Percentiles rank a stretch among this genome's conserved stretches.
Conservation (phyloP, 805 yeast species). For the Saccharomycopsis sp. region DNA sequence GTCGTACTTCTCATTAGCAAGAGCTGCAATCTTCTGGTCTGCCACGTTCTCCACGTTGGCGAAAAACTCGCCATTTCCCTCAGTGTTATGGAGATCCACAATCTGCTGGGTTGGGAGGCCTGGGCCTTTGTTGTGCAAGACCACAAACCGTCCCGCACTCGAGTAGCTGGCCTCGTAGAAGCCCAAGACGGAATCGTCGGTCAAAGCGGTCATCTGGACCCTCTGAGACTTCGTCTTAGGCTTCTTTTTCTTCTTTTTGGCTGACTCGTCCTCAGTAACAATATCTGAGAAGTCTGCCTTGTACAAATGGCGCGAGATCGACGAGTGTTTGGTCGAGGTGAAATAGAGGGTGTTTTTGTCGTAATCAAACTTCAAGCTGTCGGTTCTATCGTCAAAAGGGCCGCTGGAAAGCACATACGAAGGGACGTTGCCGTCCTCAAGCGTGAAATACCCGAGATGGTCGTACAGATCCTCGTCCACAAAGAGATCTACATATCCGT, state of each 20-base stretch:
- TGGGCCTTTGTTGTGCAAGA: constrained; percentile 64
- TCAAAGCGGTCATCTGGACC: constrained; percentile 21
- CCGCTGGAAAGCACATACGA: constrained; percentile 37
- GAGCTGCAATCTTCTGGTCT: constrained; percentile 17
- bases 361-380: constrained; percentile 39
- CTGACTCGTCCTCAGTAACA: constrained; percentile 17
- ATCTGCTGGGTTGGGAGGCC: constrained; percentile 71
- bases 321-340: constrained; percentile 47
- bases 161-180: constrained; percentile 49
- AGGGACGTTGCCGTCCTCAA: constrained; percentile 36
- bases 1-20: constrained; percentile 31
- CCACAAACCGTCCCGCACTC: constrained; percentile 46
- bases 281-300: constrained; percentile 21
- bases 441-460: constrained; percentile 57
- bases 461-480: constrained; percentile 46
- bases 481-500: constrained; percentile 61
- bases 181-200: constrained; percentile 33
- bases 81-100: constrained; percentile 42
- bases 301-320: constrained; percentile 55
- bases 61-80: constrained; percentile 30
- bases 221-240: neutral
- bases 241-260: constrained; percentile 3
- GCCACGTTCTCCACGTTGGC: constrained; percentile 17
- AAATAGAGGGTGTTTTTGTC: constrained; percentile 46
- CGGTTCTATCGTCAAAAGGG: constrained; percentile 45